phyloP scores from a whole-genome alignment of 495 filamentous ascomycete species.

The Chaetomium tenue region DNA sequence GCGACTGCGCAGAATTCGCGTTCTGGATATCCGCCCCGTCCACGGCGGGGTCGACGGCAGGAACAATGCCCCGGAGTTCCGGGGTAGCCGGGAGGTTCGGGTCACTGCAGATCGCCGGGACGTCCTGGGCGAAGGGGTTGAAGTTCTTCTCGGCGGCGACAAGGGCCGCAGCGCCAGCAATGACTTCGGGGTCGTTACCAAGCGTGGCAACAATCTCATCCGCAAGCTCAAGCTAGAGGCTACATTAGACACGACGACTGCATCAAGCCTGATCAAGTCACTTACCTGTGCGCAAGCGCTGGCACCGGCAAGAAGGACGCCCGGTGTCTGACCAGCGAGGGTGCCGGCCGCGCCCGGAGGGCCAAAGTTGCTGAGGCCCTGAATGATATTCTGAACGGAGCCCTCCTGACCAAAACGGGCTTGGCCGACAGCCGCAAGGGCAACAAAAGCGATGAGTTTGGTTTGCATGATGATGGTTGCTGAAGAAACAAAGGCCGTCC shows the following conservation, averaged over 20 bases:
- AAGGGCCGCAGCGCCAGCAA: constrained; percentile 58
- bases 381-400: constrained; percentile 45
- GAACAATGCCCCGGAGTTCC: constrained; percentile 58
- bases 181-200: constrained; percentile 49
- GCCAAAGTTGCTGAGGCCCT: constrained; percentile 48
- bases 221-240: constrained; percentile 52
- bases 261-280: not conserved
- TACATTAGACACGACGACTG: not conserved
- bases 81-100: constrained; percentile 53
- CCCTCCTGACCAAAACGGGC: constrained; percentile 59
- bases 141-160: constrained; percentile 68
- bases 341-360: constrained; percentile 53
- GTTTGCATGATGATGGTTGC: constrained; percentile 30
- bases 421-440: constrained; percentile 44
- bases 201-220: constrained; percentile 57
- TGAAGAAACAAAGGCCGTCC: constrained; percentile 24
- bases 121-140: constrained; percentile 57
- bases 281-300: constrained; percentile 56
- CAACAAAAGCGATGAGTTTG: constrained; percentile 26
- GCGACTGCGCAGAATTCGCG: constrained; percentile 49
- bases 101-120: constrained; percentile 58
- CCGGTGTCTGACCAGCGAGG: constrained; percentile 51
- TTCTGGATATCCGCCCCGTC: constrained; percentile 54
- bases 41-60: constrained; percentile 58
- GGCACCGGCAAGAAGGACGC: constrained; percentile 55